These are phyloP conservation scores for Aureobasidium subglaciale DNA, from an alignment of 2,329 filamentous ascomycete species.

Conservation along the genomic window DNA sequence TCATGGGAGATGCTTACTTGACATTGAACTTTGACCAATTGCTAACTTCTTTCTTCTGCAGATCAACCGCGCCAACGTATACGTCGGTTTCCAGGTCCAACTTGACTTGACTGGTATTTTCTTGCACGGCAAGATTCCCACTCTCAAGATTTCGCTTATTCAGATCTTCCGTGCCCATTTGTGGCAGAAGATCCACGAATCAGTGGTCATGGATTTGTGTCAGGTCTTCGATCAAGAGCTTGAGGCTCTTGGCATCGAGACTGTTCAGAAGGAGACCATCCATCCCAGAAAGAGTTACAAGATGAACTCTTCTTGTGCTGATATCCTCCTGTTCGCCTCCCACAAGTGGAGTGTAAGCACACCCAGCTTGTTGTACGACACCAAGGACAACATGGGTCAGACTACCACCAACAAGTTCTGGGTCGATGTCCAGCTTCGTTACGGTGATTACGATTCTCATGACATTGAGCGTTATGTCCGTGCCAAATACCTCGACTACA, in stretches of 20 bases:
- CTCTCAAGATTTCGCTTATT: conserved; percentile 93
- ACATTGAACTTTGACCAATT: background rate
- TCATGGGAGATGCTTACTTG: conserved; percentile 1
- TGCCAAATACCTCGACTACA: conserved; percentile 98
- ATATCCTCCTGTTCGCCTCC: conserved; percentile 91
- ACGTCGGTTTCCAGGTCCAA: conserved; percentile 98
- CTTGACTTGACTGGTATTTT: conserved; percentile 97
- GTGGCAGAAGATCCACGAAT: conserved; percentile 99
- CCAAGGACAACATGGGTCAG: conserved; percentile 87
- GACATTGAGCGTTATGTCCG: conserved; percentile 97
- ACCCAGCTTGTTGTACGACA: conserved; percentile 89
- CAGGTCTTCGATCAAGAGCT: conserved; percentile 98
- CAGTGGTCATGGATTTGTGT: conserved; percentile 96
- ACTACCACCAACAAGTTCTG: conserved; percentile 99
- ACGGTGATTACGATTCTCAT: conserved; percentile 97
- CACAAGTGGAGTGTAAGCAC: conserved; percentile 98
- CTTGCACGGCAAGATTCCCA: conserved; percentile 97
- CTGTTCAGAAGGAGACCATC: conserved; percentile 97
- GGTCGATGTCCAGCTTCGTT: conserved; percentile 92
- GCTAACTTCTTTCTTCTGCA: background rate
- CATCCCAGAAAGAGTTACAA: conserved; percentile 99
- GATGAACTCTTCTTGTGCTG: conserved; percentile 99
- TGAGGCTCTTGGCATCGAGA: conserved; percentile 91
- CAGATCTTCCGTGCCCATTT: conserved; percentile 99
- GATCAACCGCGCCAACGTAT: conserved; percentile 93